A percentile compares a stretch with the other conserved stretches of the same genome.
Conservation (phyloP, 768 basidiomycete species). For the Lyophyllum atratum region DNA sequence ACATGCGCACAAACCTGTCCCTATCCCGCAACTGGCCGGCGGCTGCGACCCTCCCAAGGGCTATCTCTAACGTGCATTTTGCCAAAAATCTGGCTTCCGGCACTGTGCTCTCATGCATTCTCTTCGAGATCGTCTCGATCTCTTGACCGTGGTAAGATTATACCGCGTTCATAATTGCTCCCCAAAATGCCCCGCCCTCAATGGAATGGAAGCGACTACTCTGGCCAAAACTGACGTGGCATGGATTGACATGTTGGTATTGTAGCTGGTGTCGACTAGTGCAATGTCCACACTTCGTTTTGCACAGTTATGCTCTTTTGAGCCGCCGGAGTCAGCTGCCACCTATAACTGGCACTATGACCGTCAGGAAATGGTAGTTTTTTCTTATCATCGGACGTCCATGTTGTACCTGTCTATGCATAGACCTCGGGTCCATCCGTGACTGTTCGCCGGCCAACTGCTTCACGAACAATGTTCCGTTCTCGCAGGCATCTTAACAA, state of each 20-base stretch:
- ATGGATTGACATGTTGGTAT: not conserved
- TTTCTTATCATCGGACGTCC: not conserved
- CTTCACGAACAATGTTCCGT: constrained; percentile 9
- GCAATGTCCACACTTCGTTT: not conserved
- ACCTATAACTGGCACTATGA: not conserved
- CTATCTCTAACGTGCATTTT: not conserved
- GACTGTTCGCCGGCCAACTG: not conserved
- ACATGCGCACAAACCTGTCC: not conserved
- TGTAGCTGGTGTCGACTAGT: not conserved
- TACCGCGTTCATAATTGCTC: not conserved
- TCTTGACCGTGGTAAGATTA: not conserved
- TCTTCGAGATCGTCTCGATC: not conserved
- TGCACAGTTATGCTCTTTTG: not conserved
- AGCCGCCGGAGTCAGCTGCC: constrained; percentile 1
- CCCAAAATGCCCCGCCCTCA: not conserved
- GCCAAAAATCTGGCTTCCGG: not conserved
- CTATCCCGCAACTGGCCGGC: not conserved
- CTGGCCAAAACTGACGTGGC: not conserved
- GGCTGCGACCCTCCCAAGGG: constrained; percentile 1
- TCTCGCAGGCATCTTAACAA: constrained; percentile 7
- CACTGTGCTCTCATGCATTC: not conserved
- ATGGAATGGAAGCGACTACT: not conserved
- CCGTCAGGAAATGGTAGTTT: not conserved
- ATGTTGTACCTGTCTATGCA: not conserved
- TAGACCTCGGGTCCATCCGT: constrained; percentile 17